Base-by-base conservation (phyloP, 129 eudicot species). In the Calendula officinalis region DNA sequence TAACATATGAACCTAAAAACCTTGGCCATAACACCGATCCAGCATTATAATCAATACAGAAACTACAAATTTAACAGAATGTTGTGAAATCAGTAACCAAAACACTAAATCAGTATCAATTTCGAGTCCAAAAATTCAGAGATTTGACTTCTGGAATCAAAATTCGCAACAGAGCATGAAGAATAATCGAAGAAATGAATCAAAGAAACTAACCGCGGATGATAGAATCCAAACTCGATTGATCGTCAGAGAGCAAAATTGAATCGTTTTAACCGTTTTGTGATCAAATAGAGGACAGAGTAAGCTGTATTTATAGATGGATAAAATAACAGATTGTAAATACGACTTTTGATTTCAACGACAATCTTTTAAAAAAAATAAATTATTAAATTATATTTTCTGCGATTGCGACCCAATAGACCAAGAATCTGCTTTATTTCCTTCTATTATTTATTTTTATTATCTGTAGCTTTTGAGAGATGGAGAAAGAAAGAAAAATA, bases 141-240 rank as follows among this genome's bases (percentile, higher is more conserved):
- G 12, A 39, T 66, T 38, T 52, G 50, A 17, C 61, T 9, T 10
- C 38, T 9, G 47, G 36, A 45, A 13, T 68, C 73, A 55, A 43
- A 41, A 13, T 10, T 54, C 49, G 1, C 4, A 67, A 54, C 64
- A 56, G 57, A 69, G 57, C 57, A 56, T 69, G 6, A 47, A 39
- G 12, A 22, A 30, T n/a, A 56, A 57, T 13, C 12, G 56, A 3
- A 5, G 30, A 65, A 64, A 14, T 22, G 53, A 7, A 64, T 46
- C 16, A 47, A 32, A 56, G 38, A 73, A 56, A 73, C 78, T 73
- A 73, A 73, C 78, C 77, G 34, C 27, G 27, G 67, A 73, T 56
- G 71, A 73, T 22, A 73, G 8, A 13, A 72, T 55, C 51, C 50
- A 48, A 56, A 56, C 36, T 46, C 60, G n/a, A 70, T 27, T 60